phyloP scores from a whole-genome alignment of 2,329 filamentous ascomycete species.

The Camillea tinctor region DNA sequence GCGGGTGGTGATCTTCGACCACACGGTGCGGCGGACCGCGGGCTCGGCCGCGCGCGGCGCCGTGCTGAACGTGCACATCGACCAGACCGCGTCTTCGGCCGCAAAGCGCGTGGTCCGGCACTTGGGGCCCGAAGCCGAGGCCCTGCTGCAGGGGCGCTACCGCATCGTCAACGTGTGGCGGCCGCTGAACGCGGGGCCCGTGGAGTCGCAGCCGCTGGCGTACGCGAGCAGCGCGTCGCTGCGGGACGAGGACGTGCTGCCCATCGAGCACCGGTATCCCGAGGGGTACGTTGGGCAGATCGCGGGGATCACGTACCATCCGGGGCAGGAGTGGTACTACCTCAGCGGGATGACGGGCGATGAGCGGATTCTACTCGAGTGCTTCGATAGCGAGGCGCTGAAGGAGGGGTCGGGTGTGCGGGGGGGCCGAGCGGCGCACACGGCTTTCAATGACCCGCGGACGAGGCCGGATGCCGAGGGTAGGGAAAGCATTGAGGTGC shows the following conservation, averaged over 20 bases:
- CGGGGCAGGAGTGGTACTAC: slow-evolving; percentile 72
- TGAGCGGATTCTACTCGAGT: slow-evolving; percentile 75
- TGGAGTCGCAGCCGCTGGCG: slow-evolving; percentile 66
- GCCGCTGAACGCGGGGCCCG: slow-evolving; percentile 56
- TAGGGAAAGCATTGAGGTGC: slow-evolving; percentile 86
- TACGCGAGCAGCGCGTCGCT: slow-evolving; percentile 66
- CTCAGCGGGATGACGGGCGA: slow-evolving; percentile 73
- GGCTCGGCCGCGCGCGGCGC: slow-evolving; percentile 63
- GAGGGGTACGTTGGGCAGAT: slow-evolving; percentile 70
- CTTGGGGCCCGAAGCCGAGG: slow-evolving; percentile 63
- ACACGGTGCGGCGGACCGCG: slow-evolving; percentile 73
- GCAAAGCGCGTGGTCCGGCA: slow-evolving; percentile 66
- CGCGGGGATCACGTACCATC: slow-evolving; percentile 62
- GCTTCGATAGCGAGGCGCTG: slow-evolving; percentile 66
- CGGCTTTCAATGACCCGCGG: slow-evolving; percentile 75
- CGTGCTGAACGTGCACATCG: slow-evolving; percentile 74
- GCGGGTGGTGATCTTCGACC: slow-evolving; percentile 76
- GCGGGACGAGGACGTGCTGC: slow-evolving; percentile 62
- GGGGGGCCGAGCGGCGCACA: slow-evolving; percentile 65
- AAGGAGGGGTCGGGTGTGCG: slow-evolving; percentile 48
- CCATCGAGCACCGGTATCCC: slow-evolving; percentile 73
- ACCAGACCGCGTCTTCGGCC: slow-evolving; percentile 71
- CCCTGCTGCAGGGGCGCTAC: slow-evolving; percentile 66
- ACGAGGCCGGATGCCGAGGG: slow-evolving; percentile 67
- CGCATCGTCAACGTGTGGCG: slow-evolving; percentile 89